A percentile compares a stretch with the other conserved stretches of the same genome.
These are phyloP conservation scores for Pythium phragmiticola DNA, from an alignment of 352 stramenopile genomes.

Conservation along the genomic window DNA sequence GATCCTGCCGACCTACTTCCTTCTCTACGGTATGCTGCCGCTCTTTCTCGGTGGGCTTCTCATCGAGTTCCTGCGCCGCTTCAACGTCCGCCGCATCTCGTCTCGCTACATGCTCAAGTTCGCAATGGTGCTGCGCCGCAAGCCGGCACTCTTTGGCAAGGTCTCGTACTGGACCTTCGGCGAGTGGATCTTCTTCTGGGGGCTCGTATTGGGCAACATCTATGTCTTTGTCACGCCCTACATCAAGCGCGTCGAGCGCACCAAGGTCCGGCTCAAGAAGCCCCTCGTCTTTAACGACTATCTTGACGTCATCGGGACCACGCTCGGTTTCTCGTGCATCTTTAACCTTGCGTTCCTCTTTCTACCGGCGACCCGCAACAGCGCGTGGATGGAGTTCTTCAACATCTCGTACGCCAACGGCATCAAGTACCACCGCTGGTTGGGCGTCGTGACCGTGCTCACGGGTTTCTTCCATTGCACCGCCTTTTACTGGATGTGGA, in stretches of 20 bases:
- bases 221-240: slow-evolving; percentile 46
- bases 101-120: slow-evolving; percentile 30
- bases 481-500: slow-evolving; percentile 33
- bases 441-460: slow-evolving; percentile 29
- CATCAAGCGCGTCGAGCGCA: slow-evolving; percentile 19
- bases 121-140: slow-evolving; percentile 39
- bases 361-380: slow-evolving; percentile 34
- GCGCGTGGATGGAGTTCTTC: slow-evolving; percentile 44
- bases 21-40: slow-evolving; percentile 38
- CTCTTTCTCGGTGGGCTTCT: slow-evolving; percentile 35
- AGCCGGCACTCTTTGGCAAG: slow-evolving; percentile 27
- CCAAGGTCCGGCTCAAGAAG: slow-evolving; percentile 43
- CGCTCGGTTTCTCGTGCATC: slow-evolving; percentile 45
- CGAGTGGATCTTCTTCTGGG: slow-evolving; percentile 46
- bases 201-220: slow-evolving; percentile 43
- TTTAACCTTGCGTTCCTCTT: slow-evolving; percentile 75
- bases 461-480: slow-evolving; percentile 23
- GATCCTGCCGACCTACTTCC: slow-evolving; percentile 47
- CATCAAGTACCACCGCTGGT: slow-evolving; percentile 42
- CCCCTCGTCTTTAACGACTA: slow-evolving; percentile 45
- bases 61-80: slow-evolving; percentile 35
- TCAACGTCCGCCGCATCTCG: slow-evolving; percentile 35
- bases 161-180: slow-evolving; percentile 33
- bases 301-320: not conserved
- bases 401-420: slow-evolving; percentile 43